These are phyloP conservation scores for Haberlea rhodopensis DNA, from an alignment of 257 asterid species.

Conservation along the genomic window DNA sequence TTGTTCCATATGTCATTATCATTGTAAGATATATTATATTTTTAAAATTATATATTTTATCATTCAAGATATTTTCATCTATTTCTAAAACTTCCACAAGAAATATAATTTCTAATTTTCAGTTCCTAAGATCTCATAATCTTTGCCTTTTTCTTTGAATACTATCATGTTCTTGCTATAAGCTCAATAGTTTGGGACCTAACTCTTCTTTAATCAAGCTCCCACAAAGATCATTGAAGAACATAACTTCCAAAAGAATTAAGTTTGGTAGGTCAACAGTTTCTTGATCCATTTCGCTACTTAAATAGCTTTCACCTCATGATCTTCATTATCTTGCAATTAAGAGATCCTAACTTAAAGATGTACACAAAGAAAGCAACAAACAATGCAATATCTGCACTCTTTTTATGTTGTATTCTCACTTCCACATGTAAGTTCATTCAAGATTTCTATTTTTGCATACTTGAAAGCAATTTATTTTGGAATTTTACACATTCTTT, in stretches of 20 bases:
- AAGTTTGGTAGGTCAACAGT: constrained; percentile 36
- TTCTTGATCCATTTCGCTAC: constrained; percentile 8
- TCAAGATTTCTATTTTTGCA: not conserved
- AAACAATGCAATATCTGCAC: constrained; percentile 19
- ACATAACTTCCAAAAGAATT: constrained; percentile 7
- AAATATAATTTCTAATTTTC: too few species aligned
- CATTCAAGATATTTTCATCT: too few species aligned
- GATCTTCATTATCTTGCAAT: not conserved
- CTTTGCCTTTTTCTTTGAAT: constrained; percentile 24
- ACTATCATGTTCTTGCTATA: not conserved
- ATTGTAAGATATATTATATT: too few species aligned
- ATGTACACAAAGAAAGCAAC: constrained; percentile 27
- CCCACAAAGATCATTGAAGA: constrained; percentile 27
- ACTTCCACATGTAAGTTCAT: constrained; percentile 42
- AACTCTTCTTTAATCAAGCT: constrained; percentile 6
- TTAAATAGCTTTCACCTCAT: constrained; percentile 18
- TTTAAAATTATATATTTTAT: too few species aligned
- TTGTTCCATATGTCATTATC: too few species aligned
- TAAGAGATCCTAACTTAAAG: not conserved
- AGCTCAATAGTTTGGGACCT: not conserved
- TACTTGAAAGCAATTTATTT: not conserved
- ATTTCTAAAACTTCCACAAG: too few species aligned
- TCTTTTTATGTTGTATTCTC: constrained; percentile 37
- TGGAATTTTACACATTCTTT: not conserved
- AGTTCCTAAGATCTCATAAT: constrained; percentile 26